Conservation (phyloP, 2,329 filamentous ascomycete species). For the Paracoccidioides lutzii region DNA sequence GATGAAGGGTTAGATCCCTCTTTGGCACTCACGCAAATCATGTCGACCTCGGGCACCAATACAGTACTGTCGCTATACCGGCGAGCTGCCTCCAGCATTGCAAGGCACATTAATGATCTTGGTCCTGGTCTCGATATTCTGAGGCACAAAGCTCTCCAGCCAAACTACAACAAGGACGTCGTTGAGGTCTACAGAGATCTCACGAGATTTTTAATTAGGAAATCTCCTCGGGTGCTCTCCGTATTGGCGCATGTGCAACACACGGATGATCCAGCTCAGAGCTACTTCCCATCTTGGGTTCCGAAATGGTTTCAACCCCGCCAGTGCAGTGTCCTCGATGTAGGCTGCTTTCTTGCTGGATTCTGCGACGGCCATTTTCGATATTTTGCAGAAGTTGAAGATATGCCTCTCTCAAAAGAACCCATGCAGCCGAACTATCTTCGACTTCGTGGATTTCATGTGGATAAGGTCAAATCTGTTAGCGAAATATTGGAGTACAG, state of each 20-base stretch:
- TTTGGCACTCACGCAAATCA: not conserved
- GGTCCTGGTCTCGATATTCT: constrained; percentile 1
- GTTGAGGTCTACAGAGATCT: constrained; percentile 2
- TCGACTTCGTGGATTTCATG: constrained; percentile 1
- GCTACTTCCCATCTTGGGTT: constrained; percentile 4
- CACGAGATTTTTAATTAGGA: constrained; percentile 1
- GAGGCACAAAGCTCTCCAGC: not conserved
- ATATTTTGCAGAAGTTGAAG: constrained; percentile 1
- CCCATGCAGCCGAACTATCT: not conserved
- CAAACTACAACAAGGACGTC: not conserved
- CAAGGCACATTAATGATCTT: constrained; percentile 1
- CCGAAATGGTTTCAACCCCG: constrained; percentile 6
- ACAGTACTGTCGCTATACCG: not conserved
- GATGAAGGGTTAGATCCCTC: constrained; percentile 3
- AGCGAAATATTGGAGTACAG: constrained; percentile 1
- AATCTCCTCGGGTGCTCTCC: not conserved
- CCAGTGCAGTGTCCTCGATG: not conserved
- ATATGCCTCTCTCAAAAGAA: not conserved
- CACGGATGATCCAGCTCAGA: constrained; percentile 2
- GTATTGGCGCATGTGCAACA: constrained; percentile 5
- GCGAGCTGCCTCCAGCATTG: not conserved
- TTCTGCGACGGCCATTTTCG: constrained; percentile 1
- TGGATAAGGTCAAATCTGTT: not conserved
- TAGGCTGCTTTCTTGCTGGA: constrained; percentile 2
- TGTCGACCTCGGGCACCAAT: not conserved